phyloP scores from a whole-genome alignment of 208 protist species.

The Vickermania ingenoplastis region DNA sequence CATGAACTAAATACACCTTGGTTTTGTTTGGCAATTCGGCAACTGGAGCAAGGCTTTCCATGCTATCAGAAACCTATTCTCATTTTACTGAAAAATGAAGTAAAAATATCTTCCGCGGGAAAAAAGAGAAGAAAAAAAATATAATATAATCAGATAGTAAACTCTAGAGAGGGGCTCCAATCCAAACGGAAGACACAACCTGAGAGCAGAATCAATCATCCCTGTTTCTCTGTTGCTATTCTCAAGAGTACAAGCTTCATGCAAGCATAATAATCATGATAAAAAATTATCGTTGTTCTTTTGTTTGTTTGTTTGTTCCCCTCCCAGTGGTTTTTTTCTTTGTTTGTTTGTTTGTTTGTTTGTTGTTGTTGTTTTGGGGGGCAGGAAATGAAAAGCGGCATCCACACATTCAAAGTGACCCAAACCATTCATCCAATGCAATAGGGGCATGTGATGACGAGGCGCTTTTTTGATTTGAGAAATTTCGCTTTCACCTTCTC shows the following conservation, averaged over 20 bases:
- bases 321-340: too few species aligned
- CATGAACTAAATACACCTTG: conserved; percentile 73
- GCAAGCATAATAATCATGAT: too few species aligned
- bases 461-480: not conserved
- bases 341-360: too few species aligned
- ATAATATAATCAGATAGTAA: conserved; percentile 2
- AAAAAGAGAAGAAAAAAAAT: conserved; percentile 11
- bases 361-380: too few species aligned
- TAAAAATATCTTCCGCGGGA: conserved; percentile 9
- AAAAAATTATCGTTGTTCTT: too few species aligned
- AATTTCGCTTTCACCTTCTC: not conserved
- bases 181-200: not conserved
- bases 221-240: conserved; percentile 49
- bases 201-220: conserved; percentile 16
- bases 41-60: conserved; percentile 43
- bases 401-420: too few species aligned
- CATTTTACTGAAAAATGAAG: conserved; percentile 6
- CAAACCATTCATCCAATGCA: too few species aligned
- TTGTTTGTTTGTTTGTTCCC: too few species aligned
- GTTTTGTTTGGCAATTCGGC: conserved; percentile 43
- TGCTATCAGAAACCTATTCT: too few species aligned
- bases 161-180: not conserved
- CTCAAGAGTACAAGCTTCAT: conserved; percentile 7
- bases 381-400: too few species aligned
- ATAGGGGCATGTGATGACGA: not conserved